phyloP scores from a whole-genome alignment of 257 asterid genomes.

The Capsicum chinense region DNA sequence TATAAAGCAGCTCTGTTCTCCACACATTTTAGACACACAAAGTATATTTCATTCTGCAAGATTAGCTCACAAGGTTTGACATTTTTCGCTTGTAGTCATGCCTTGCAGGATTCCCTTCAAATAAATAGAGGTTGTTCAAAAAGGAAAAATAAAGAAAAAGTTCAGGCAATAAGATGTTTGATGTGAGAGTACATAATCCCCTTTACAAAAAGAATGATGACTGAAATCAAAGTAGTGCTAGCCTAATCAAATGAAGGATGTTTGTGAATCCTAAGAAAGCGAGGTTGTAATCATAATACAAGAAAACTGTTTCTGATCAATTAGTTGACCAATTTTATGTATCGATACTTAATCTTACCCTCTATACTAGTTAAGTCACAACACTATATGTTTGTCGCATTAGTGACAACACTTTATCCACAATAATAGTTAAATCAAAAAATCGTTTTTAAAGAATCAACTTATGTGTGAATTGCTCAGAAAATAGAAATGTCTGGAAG shows the following conservation, averaged over 20 bases:
- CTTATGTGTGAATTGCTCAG: background rate
- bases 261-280: background rate
- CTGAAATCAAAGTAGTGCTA: background rate
- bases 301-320: background rate
- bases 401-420: background rate
- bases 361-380: background rate
- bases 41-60: conserved; percentile 1
- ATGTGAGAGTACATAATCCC: background rate
- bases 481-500: background rate
- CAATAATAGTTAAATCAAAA: background rate
- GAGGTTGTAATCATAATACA: background rate
- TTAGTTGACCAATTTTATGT: background rate
- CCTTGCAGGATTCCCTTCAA: background rate
- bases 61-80: background rate
- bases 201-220: background rate
- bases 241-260: background rate
- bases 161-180: background rate
- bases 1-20: background rate
- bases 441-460: background rate
- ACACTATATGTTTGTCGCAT: background rate
- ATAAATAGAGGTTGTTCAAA: background rate
- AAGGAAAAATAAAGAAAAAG: background rate
- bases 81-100: background rate
- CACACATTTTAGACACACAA: background rate
- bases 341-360: background rate